Evolutionary conservation across 176 grass and related monocot species (phyloP).

Genomic region (Eleusine indica): DNA sequence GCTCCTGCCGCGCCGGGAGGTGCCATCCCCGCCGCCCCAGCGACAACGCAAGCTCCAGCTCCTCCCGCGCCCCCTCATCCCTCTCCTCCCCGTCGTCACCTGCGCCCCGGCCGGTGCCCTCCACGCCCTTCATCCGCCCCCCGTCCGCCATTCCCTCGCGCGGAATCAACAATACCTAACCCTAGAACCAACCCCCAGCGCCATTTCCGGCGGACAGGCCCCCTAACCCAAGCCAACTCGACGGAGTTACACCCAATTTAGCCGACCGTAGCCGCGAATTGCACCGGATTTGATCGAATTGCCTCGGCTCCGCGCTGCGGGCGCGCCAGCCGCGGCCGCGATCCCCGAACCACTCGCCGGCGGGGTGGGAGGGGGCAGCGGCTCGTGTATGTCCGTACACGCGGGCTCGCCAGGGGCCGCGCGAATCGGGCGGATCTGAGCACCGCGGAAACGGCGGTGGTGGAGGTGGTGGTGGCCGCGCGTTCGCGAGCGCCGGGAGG

Average conservation of each 20-base stretch:
- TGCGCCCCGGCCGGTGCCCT: constrained; percentile 35
- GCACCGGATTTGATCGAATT: constrained; percentile 36
- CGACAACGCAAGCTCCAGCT: constrained; percentile 55
- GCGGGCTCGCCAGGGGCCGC: neutral
- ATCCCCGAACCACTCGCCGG: constrained; percentile 7
- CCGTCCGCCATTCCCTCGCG: constrained; percentile 61
- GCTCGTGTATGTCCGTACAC: constrained; percentile 31
- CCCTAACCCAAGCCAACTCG: neutral
- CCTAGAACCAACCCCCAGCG: constrained; percentile 41
- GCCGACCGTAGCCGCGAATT: neutral
- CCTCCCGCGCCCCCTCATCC: constrained; percentile 37
- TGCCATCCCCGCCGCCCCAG: constrained; percentile 55
- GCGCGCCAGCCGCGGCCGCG: neutral
- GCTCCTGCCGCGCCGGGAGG: constrained; percentile 1
- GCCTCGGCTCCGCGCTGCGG: neutral
- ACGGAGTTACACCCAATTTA: constrained; percentile 5
- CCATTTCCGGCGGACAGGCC: constrained; percentile 12
- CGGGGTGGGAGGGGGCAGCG: neutral
- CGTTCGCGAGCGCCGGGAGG: constrained; percentile 30
- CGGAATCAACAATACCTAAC: constrained; percentile 38
- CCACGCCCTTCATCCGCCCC: constrained; percentile 69
- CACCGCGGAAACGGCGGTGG: constrained; percentile 28
- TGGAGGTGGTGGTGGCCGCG: neutral
- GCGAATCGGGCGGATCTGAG: constrained; percentile 45
- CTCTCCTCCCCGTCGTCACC: constrained; percentile 42